Evolutionary conservation across 2,329 filamentous ascomycete genomes (phyloP), one percentile per base, ranked within the genome.

Genomic region (Stachybotrys echinatus): DNA sequence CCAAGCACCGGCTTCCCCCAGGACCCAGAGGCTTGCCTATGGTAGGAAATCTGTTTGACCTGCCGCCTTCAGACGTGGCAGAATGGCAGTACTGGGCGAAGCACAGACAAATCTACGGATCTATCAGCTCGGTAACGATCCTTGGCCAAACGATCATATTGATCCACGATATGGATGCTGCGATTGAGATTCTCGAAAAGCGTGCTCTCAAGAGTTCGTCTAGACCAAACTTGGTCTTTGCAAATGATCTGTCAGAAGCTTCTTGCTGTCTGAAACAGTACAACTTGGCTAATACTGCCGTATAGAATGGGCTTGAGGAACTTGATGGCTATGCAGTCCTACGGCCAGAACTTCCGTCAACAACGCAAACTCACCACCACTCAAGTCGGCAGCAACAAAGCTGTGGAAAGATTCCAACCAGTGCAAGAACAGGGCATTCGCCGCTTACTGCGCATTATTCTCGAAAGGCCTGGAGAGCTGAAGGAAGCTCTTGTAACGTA

Each of bases 241-340:
- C 48, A 6, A 18, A 42, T 42, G n/a, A 27, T 7, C 3, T 23
- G 39, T 42, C 8, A 42, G 39, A 18, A n/a, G n/a, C n/a, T n/a
- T 18, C 50, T 68, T 50, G 61, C 58, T 8, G 19, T 18, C 17
- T 18, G 6, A 54, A 64, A 38, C 2, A 67, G 70, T 44, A 61
- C 54, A 4, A 61, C 61, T 5, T 8, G 17, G 17, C 39, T 42
- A 18, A 42, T 18, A n/a, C 18, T 8, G 12, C 8, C 18, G 7
- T 8, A 18, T 18, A 42, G 39, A 3, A 23, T 21, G 19, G 48
- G 48, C n/a, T 49, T 31, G 19, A 20, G 19, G 6, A 12, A n/a
- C 8, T 34, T 18, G 14, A 17, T 20, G 23, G 23, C 23, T 20
- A 12, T 19, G 7, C 42, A 45, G n/a, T 20, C 18, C 12, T 45